Evolutionary conservation across 2,329 filamentous ascomycete genomes (phyloP).

Genomic region (Colletotrichum eremochloae): DNA sequence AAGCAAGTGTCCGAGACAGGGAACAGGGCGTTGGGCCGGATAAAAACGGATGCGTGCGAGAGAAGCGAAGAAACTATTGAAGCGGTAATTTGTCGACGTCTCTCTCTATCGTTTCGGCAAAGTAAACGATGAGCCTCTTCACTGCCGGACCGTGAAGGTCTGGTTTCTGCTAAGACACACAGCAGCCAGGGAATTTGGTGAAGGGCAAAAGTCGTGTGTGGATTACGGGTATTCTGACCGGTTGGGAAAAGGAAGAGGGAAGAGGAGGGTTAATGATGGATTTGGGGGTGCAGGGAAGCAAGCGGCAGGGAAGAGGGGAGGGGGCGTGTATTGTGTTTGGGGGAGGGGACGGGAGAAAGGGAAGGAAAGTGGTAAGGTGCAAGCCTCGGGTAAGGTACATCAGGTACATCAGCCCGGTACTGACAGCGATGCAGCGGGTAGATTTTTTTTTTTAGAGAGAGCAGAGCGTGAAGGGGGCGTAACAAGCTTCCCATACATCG

Average conservation of each 20-base stretch:
- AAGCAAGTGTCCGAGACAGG: slow-evolving; percentile 35
- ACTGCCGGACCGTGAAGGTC: slow-evolving; percentile 39
- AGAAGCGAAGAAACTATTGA: slow-evolving; percentile 1
- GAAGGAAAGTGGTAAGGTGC: not conserved
- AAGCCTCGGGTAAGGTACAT: slow-evolving; percentile 32
- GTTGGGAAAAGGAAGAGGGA: slow-evolving; percentile 33
- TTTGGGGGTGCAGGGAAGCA: slow-evolving; percentile 34
- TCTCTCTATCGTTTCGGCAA: not conserved
- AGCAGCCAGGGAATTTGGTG: slow-evolving; percentile 26
- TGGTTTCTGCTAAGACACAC: slow-evolving; percentile 27
- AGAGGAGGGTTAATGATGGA: slow-evolving; percentile 39
- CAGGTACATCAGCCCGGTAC: slow-evolving; percentile 4
- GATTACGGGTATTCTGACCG: slow-evolving; percentile 28
- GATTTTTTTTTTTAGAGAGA: not conserved
- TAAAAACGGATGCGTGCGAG: not conserved
- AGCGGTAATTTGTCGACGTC: slow-evolving; percentile 12
- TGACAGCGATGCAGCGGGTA: not conserved
- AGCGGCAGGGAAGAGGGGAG: slow-evolving; percentile 8
- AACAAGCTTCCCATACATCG: slow-evolving; percentile 33
- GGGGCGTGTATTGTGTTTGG: slow-evolving; percentile 20
- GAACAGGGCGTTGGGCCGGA: slow-evolving; percentile 25
- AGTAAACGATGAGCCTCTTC: slow-evolving; percentile 12
- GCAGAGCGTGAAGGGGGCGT: not conserved
- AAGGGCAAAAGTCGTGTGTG: slow-evolving; percentile 32
- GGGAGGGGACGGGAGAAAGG: not conserved